Evolutionary conservation across 2,329 filamentous ascomycete species (phyloP), one percentile per base, ranked within the genome.

Genomic region (Cadophora sp.): DNA sequence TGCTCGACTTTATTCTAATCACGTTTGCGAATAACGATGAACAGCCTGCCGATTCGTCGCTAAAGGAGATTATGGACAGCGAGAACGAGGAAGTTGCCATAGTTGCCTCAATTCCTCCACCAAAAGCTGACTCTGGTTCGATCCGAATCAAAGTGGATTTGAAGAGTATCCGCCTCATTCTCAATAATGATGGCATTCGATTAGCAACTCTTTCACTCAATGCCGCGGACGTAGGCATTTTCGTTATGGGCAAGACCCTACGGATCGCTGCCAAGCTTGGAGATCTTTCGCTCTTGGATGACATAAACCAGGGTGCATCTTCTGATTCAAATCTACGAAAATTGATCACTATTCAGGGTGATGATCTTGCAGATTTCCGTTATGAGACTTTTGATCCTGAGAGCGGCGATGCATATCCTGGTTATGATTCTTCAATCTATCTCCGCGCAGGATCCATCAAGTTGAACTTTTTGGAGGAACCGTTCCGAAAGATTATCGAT

Each of bases 161-260:
- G 69, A 96, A 97, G 81, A 94, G 92, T 81, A 97, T 99, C 70
- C 89, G 93, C 2, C 84, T 99, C 33, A 95, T 99, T 70, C 83
- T 99, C 64, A 99, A 99, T 78, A 98, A 99, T 71, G 96, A 99
- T 77, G 96, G 96, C 0, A 96, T 98, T 66, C 89, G 96, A 30
- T 85, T 99, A 33, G 96, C 96, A 33, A 99, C 96, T 0, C 81
- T 99, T 20, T 96, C 94, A 63, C 88, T 99, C 75, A 96, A 93
- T 72, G 95, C 96, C 67, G 96, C 94, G 1, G 92, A 97, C 76
- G 91, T 97, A 41, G 92, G 92, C 0, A 90, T 99, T 7, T 97
- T 97, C 81, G 82, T 99, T 4, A 88, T 91, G 60, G 94, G 91
- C 48, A 92, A 89, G 72, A 91, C 92, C 0, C 96, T 99, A 92